Conservation (phyloP, 495 filamentous ascomycete genomes). For the Darksidea phi region DNA sequence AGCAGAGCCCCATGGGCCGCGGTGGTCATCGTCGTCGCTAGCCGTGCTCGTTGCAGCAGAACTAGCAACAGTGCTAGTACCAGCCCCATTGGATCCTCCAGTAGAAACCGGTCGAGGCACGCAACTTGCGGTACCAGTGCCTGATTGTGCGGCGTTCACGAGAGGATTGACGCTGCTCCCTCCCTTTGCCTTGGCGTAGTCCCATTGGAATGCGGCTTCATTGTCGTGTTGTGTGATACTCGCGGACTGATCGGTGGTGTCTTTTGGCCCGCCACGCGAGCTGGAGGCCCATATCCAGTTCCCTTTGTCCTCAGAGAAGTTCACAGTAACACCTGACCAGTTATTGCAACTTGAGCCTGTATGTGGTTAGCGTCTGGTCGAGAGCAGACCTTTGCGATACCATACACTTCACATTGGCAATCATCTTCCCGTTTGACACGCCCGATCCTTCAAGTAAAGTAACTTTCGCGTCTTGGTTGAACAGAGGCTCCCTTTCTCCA, state of each 20-base stretch:
- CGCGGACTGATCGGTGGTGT: slow-evolving; percentile 51
- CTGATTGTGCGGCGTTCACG: slow-evolving; percentile 40
- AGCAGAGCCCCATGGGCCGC: not conserved
- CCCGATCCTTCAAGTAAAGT: slow-evolving; percentile 43
- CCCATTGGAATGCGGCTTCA: slow-evolving; percentile 53
- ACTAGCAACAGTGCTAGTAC: not conserved
- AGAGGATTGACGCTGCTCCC: slow-evolving; percentile 61
- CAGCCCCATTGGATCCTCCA: not conserved
- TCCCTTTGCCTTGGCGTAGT: slow-evolving; percentile 56
- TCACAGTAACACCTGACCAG: slow-evolving; percentile 55
- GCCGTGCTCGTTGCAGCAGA: slow-evolving; percentile 1
- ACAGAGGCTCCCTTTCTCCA: slow-evolving; percentile 35
- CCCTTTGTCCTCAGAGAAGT: slow-evolving; percentile 47
- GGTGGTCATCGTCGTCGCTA: slow-evolving; percentile 10
- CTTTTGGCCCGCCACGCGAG: slow-evolving; percentile 55
- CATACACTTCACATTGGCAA: slow-evolving; percentile 45
- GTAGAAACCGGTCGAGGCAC: slow-evolving; percentile 29
- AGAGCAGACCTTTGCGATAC: not conserved
- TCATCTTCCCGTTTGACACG: slow-evolving; percentile 42
- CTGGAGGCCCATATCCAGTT: slow-evolving; percentile 69
- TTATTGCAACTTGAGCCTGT: slow-evolving; percentile 57
- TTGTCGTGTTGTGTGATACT: slow-evolving; percentile 60
- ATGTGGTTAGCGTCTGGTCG: not conserved
- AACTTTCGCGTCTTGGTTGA: slow-evolving; percentile 36
- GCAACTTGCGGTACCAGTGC: slow-evolving; percentile 20